Conservation (phyloP, 805 yeast genomes). For the Blastobotrys mokoenaii region DNA sequence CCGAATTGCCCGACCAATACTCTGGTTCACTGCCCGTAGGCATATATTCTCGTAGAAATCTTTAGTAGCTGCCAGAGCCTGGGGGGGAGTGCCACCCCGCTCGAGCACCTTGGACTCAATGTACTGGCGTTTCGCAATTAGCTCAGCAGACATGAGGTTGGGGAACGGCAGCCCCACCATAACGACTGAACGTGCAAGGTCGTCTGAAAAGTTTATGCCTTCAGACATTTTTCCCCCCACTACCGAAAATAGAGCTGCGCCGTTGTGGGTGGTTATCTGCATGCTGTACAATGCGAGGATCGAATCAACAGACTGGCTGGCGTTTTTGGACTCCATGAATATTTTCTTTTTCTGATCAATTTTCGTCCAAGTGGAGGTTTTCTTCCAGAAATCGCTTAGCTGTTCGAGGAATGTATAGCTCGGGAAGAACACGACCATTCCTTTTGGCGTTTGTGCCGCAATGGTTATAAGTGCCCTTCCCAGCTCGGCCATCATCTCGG, state of each 20-base stretch:
- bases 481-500: slow-evolving; percentile 37
- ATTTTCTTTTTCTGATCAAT: slow-evolving; percentile 30
- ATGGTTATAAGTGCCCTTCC: slow-evolving; percentile 43
- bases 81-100: slow-evolving; percentile 37
- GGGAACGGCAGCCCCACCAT: slow-evolving; percentile 91
- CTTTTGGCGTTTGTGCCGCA: slow-evolving; percentile 48
- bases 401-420: slow-evolving; percentile 64
- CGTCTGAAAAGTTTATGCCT: slow-evolving; percentile 85
- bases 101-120: slow-evolving; percentile 45
- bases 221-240: slow-evolving; percentile 92
- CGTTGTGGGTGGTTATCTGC: slow-evolving; percentile 33
- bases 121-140: slow-evolving; percentile 60
- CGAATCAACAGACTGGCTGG: slow-evolving; percentile 34
- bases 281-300: slow-evolving; percentile 45
- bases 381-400: slow-evolving; percentile 48
- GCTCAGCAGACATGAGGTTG: slow-evolving; percentile 71
- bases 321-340: slow-evolving; percentile 47
- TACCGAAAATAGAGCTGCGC: slow-evolving; percentile 71
- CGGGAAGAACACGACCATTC: slow-evolving; percentile 77
- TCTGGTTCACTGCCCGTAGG: slow-evolving; percentile 86
- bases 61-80: slow-evolving; percentile 35
- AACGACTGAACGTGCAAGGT: slow-evolving; percentile 76
- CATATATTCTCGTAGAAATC: slow-evolving; percentile 75
- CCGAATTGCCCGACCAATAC: slow-evolving; percentile 86
- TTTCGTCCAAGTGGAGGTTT: slow-evolving; percentile 16